Evolutionary conservation across 495 filamentous ascomycete genomes (phyloP), one percentile per base, ranked within the genome.

Genomic region (Cetradonia linearis): DNA sequence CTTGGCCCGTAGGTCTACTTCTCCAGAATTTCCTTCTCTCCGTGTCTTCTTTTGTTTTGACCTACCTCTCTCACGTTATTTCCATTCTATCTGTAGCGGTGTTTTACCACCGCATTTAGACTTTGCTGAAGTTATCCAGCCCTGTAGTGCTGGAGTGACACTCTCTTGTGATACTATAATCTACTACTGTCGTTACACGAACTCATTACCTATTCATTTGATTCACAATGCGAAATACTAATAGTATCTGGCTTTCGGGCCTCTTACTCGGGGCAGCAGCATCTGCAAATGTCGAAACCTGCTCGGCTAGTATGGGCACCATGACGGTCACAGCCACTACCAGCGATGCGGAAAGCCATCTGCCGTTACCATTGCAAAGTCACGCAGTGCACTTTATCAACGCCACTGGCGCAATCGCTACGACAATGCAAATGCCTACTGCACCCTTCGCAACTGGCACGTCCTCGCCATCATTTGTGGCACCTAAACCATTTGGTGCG

Each of bases 201-300:
- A 31, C 18, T 4, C 7, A 33, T 53, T n/a, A 23, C 33, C 31
- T 33, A 53, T 30, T 11, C 11, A 25, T 23, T 4, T 46, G 33
- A 53, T 33, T 33, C 31, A 23, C 20, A 53, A 33, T 53, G 49
- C 31, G 31, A 53, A 2, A 53, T 33, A 53, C 6, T 13, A 23
- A 2, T 33, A 33, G 33, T 53, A 3, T 53, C 9, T 53, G 49
- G 49, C 27, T 53, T 20, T 53, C 18, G 30, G 31, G 49, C 49
- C 31, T 53, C 4, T n/a, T 53, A 34, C 30, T 53, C 33, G 49
- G 28, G 30, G 49, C 49, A 31, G 49, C 49, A 53, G 49, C 28
- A 53, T 53, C 49, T 53, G 49, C 30, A 27, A 33, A 31, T n/a
- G 49, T 33, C 49, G 49, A 33, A 34, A 53, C 18, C 49, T 53